Evolutionary conservation across 2,329 filamentous ascomycete genomes (phyloP).

Genomic region (Trichoderma brevicompactum): DNA sequence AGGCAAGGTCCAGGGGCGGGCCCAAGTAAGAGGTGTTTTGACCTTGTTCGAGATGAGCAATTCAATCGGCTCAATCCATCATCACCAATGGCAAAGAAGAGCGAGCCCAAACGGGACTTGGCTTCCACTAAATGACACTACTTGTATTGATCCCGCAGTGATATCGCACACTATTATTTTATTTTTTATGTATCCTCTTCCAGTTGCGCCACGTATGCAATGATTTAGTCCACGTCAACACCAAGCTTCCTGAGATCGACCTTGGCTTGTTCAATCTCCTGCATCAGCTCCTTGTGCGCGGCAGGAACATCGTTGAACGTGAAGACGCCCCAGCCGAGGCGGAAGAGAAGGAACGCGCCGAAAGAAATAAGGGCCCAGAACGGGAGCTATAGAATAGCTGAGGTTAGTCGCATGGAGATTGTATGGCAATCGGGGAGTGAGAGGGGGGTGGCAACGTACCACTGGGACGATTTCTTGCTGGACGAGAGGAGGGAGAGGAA

Average conservation of each 20-base stretch:
- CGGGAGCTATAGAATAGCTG: slow-evolving; percentile 66
- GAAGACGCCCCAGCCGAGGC: slow-evolving; percentile 88
- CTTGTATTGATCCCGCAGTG: slow-evolving; percentile 11
- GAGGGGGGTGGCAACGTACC: slow-evolving; percentile 59
- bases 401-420: slow-evolving; percentile 1
- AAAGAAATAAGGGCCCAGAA: slow-evolving; percentile 92
- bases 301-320: slow-evolving; percentile 96
- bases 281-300: slow-evolving; percentile 86
- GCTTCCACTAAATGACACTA: background rate
- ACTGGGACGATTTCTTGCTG: slow-evolving; percentile 88
- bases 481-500: slow-evolving; percentile 76
- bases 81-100: background rate
- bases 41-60: background rate
- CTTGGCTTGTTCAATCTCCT: slow-evolving; percentile 79
- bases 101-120: background rate
- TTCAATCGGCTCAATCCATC: background rate
- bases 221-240: slow-evolving; percentile 72
- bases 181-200: slow-evolving; percentile 7
- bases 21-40: slow-evolving; percentile 6
- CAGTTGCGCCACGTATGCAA: slow-evolving; percentile 23
- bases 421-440: slow-evolving; percentile 1
- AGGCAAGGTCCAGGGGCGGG: background rate
- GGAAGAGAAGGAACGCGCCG: slow-evolving; percentile 88
- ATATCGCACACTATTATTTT: slow-evolving; percentile 23
- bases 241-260: slow-evolving; percentile 73